Conservation (phyloP, 306 rosid genomes). For the Cicer chorassanicum region DNA sequence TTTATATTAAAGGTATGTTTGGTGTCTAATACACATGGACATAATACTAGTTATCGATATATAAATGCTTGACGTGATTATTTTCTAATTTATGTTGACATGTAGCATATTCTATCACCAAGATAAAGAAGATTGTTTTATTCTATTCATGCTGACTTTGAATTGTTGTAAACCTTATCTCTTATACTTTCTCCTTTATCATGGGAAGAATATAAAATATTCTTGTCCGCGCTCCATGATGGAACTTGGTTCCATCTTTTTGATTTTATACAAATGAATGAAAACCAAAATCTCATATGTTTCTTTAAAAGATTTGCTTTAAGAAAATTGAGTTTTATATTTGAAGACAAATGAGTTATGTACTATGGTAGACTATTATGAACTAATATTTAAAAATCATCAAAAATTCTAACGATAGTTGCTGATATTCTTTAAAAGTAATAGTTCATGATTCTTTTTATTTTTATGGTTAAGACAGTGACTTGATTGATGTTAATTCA, state of each 20-base stretch:
- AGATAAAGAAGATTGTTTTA: constrained; percentile 27
- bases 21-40: too few species aligned
- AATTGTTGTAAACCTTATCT: constrained; percentile 27
- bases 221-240: background rate
- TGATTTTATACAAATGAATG: background rate
- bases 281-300: background rate
- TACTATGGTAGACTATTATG: too few species aligned
- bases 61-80: background rate
- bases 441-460: too few species aligned
- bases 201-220: constrained; percentile 19
- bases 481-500: too few species aligned
- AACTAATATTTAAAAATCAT: too few species aligned
- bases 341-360: too few species aligned
- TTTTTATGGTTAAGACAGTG: too few species aligned
- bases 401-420: too few species aligned
- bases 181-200: constrained; percentile 7
- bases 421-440: too few species aligned
- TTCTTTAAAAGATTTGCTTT: background rate
- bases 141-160: constrained; percentile 33
- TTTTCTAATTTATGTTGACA: constrained; percentile 15
- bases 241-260: constrained; percentile 13
- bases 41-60: too few species aligned
- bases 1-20: too few species aligned
- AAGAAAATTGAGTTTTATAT: background rate
- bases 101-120: background rate